A percentile compares a stretch with the other conserved stretches of the same genome.
Conservation (phyloP, 345 rosid genomes). For the Camelina sativa region DNA sequence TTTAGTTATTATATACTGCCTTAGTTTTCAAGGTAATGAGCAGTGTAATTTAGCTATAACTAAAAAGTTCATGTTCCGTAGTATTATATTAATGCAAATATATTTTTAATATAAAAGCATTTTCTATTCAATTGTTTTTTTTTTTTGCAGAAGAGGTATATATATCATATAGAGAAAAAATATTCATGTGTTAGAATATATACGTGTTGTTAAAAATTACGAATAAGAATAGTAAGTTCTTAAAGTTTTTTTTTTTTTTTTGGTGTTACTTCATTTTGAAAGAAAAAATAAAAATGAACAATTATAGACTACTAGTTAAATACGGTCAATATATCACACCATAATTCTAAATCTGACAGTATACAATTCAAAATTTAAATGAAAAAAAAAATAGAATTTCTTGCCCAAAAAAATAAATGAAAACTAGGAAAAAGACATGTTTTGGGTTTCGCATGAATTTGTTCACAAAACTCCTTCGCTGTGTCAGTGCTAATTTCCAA, state of each 20-base stretch:
- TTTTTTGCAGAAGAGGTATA: background rate
- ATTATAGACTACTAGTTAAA: no score
- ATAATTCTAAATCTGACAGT: no score
- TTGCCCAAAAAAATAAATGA: no score
- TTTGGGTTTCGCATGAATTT: background rate
- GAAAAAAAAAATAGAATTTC: no score
- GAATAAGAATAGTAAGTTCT: no score
- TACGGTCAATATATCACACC: no score
- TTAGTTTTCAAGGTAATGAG: constrained; percentile 40
- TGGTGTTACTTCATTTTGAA: no score
- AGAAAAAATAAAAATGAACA: no score
- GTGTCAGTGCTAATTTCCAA: background rate
- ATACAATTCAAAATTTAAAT: no score
- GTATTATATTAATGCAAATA: background rate
- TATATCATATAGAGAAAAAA: background rate
- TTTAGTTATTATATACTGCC: constrained; percentile 19
- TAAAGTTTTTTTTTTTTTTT: no score
- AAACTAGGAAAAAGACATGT: background rate
- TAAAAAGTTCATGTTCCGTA: constrained; percentile 26
- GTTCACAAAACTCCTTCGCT: background rate
- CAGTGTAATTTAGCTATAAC: constrained; percentile 34
- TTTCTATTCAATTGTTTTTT: background rate
- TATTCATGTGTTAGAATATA: background rate
- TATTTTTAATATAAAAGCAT: background rate
- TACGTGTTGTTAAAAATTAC: no score